Conservation (phyloP, 2,329 filamentous ascomycete species). For the Fusarium sp. region DNA sequence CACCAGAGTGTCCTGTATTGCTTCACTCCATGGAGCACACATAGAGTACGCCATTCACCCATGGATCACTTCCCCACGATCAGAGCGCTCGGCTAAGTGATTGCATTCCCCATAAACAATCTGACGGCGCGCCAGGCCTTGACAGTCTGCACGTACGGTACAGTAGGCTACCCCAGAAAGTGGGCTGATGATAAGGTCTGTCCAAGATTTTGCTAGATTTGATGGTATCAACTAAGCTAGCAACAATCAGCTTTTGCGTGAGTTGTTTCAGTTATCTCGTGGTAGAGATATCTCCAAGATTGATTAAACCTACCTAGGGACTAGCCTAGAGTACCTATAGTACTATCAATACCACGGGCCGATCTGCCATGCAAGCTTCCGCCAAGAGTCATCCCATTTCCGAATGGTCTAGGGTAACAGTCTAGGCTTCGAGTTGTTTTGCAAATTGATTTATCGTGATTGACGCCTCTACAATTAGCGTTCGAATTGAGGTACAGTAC, state of each 20-base stretch:
- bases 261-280: not conserved
- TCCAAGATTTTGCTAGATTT: no score
- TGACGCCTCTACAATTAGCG: not conserved
- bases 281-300: not conserved
- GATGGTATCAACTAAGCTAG: no score
- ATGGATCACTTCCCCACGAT: conserved; percentile 1
- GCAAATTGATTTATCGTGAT: not conserved
- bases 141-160: not conserved
- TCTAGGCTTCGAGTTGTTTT: not conserved
- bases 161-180: no score
- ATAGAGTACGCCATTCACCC: conserved; percentile 6
- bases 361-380: conserved; percentile 3
- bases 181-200: no score
- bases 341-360: not conserved
- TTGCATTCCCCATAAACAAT: not conserved
- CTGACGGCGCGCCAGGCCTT: conserved; percentile 3
- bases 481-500: not conserved
- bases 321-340: no score
- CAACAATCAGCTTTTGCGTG: no score
- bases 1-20: not conserved
- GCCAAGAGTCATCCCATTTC: conserved; percentile 4
- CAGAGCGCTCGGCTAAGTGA: conserved; percentile 4
- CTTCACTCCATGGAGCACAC: not conserved
- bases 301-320: not conserved
- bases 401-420: not conserved